Base-by-base conservation (phyloP, 352 stramenopile genomes). In the Pythium utonaiense region DNA sequence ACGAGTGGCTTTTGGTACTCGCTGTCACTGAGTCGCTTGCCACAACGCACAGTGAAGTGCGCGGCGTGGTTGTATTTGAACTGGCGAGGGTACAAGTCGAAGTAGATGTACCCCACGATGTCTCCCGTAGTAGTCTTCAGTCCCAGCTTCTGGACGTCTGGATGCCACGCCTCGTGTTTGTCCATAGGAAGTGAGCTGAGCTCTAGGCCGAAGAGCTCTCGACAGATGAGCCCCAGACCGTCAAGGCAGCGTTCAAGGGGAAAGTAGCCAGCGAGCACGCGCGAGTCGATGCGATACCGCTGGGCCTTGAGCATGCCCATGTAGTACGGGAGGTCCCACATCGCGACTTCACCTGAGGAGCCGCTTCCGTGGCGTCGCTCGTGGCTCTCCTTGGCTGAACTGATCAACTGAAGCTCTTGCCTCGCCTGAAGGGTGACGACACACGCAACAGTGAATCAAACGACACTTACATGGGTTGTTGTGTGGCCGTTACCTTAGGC, bases 1-100 rank as follows among this genome's bases (percentile, higher is more conserved):
- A 99, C 94, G 48, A 98, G 89, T 1, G 97, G 97, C 53, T 93
- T 90, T 75, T 99, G 96, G 74, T 98, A 98, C 53, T 67, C 69
- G 10, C 42, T 65, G 1, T 66, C 53, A 17, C 57, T 68, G 36
- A 87, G 27, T 12, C 66, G 71, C 62, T 91, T 93, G 44, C 96
- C 96, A 70, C 96, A 99, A 33, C 91, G 91, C 56, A 99, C 94
- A 5, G 97, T 98, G 67, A 99, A 99, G 75, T 99, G 89, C 22
- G 89, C 88, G 9, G 88, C 86, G 56, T 93, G 86, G 42, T 78
- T 83, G 67, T 93, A 94, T 70, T 96, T 96, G 74, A 86, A 66
- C 10, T 62, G 68, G 21, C 96, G 80, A 25, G 91, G 89, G 76
- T 98, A 96, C 60, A 98, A 67, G 68, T 99, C 96, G 41, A 98